Evolutionary conservation across 768 basidiomycete species (phyloP), one percentile per base, ranked within the genome.

Genomic region (Astraeus odoratus): DNA sequence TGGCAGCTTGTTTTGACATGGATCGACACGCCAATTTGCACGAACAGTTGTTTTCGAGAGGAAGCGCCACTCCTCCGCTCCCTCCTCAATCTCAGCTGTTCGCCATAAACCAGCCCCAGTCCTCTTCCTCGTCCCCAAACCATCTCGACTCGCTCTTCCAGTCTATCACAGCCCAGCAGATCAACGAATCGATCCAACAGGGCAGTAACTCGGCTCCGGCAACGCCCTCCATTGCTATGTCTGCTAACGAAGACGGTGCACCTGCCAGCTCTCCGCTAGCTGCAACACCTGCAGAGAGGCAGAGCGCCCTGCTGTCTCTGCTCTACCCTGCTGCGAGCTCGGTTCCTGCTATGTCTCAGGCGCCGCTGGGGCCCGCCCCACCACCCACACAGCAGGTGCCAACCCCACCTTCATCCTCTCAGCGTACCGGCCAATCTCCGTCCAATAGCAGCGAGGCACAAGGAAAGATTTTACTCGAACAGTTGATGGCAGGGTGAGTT

Each of bases 401-500:
- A 10, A 81, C 83, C 0, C 84, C 84, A 9, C 86, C 85, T 20
- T 77, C 74, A 0, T 60, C 79, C 9, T 73, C 76, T 15, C 71
- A 74, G 50, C 65, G 79, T 57, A 70, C 80, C 12, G 72, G 71
- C 43, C 69, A 77, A 44, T 77, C 78, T 19, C 75, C 79, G 4
- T 68, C 75, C 10, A 76, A 73, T 49, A 59, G 9, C 47, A 78
- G 73, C 53, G 83, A 86, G 50, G 64, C 76, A 0, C 83, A 86
- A 59, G 81, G 82, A 46, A 86, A 88, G 66, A 70, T 80, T 49
- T 61, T 90, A 53, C 65, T 91, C 49, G 87, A 91, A 52, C 84
- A 88, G 58, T 69, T 91, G 48, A 86, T 91, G 80, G 72, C 80
- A 46, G 82, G 84, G 87, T 90, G 59, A 67, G 83, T 72, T 13